phyloP scores from a whole-genome alignment of 805 yeast genomes.

The Zygosaccharomyces siamensis region DNA sequence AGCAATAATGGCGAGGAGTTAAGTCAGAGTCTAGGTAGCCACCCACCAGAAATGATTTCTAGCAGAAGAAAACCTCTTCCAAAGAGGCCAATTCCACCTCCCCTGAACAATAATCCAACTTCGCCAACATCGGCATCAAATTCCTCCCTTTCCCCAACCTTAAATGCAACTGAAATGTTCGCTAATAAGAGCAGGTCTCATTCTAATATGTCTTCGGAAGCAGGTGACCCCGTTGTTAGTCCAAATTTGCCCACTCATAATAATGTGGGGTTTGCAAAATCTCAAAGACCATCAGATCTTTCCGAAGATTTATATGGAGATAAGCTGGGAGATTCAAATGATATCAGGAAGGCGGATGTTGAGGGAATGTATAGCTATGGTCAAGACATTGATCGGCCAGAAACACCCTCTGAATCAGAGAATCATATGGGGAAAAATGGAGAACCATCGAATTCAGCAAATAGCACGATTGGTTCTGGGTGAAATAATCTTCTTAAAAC shows the following conservation, averaged over 20 bases:
- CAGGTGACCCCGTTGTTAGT: conserved; percentile 7
- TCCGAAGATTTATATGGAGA: conserved; percentile 9
- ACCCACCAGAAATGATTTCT: conserved; percentile 29
- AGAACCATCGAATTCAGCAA: not conserved
- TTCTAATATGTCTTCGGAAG: conserved; percentile 15
- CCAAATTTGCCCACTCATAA: conserved; percentile 4
- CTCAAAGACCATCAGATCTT: conserved; percentile 4
- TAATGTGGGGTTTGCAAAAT: conserved; percentile 13
- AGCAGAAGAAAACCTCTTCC: conserved; percentile 32
- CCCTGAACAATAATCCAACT: conserved; percentile 1
- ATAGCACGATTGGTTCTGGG: not conserved
- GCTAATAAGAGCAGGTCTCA: conserved; percentile 22
- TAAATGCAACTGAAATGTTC: conserved; percentile 30
- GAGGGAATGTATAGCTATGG: not conserved
- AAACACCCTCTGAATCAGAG: not conserved
- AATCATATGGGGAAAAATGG: not conserved
- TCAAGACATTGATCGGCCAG: not conserved
- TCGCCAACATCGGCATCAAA: conserved; percentile 6
- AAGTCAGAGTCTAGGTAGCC: conserved; percentile 1
- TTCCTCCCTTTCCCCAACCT: conserved; percentile 9
- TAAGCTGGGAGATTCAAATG: conserved; percentile 4
- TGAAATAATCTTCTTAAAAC: not conserved
- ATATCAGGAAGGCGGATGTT: not conserved
- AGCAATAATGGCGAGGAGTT: conserved; percentile 2
- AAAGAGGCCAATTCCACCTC: conserved; percentile 12